Evolutionary conservation across 495 filamentous ascomycete species (phyloP), one percentile per base, ranked within the genome.

Genomic region (Neurospora sp.): DNA sequence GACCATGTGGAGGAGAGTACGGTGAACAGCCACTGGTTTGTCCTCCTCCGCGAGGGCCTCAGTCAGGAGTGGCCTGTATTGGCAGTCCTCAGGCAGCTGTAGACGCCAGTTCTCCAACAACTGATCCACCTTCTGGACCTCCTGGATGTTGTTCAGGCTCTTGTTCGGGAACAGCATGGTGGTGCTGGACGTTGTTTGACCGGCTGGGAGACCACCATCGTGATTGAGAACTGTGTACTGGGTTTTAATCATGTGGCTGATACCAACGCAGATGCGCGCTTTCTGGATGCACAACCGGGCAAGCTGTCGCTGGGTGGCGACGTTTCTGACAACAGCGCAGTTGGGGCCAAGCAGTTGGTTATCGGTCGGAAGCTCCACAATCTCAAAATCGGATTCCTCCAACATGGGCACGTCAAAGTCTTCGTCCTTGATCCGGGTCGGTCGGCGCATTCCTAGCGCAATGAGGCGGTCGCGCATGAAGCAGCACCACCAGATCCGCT

Each of bases 121-220:
- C 72, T 86, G 82, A 76, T 97, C 92, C 75, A 93, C 94, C 37
- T 81, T 81, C 72, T 88, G 88, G 59, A 97, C 92, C 74, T 90
- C 88, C 70, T 91, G 88, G 17, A 91, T 88, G 73, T 93, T 92
- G 19, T 92, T 89, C 10, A 92, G 88, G 70, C 90, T 90, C 81
- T 95, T 96, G 81, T 93, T 93, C 4, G 94, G 93, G 9, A 96
- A 88, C 37, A 97, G 85, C 93, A 97, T 94, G 89, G 94, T 93
- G 24, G 92, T 96, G 13, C 91, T 93, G 73, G 89, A 87, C 39
- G 91, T 93, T 17, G 86, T 37, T 43, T 39, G 38, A 34, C 54
- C 9, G 88, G 85, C 59, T 84, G 85, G 43, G 90, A 66, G 54
- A 34, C 54, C 88, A 78, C 93, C 93, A 75, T 92, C 89, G 74